Evolutionary conservation across 2,329 filamentous ascomycete genomes (phyloP).

Genomic region (Calonectria henricotiae): DNA sequence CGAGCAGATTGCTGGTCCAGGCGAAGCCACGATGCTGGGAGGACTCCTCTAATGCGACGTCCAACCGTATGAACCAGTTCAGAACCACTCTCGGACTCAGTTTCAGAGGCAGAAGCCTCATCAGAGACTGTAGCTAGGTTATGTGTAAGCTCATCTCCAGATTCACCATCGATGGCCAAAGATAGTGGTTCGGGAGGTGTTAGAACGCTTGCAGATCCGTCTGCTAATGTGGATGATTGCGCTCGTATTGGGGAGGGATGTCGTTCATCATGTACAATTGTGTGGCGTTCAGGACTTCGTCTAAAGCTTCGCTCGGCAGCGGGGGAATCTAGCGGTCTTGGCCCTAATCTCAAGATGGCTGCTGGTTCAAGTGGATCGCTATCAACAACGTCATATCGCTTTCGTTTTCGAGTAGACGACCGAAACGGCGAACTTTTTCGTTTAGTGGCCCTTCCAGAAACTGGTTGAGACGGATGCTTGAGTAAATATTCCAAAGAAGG

Average conservation of each 20-base stretch:
- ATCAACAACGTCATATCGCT: slow-evolving; percentile 53
- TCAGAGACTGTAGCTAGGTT: slow-evolving; percentile 18
- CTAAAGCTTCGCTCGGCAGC: slow-evolving; percentile 47
- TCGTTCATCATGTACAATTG: neutral
- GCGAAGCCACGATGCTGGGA: slow-evolving; percentile 79
- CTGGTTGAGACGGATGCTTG: slow-evolving; percentile 41
- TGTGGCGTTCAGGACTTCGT: slow-evolving; percentile 36
- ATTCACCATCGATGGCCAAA: slow-evolving; percentile 46
- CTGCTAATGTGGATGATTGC: slow-evolving; percentile 1
- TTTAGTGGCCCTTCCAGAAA: slow-evolving; percentile 44
- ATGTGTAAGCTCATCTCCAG: slow-evolving; percentile 47
- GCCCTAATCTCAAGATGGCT: slow-evolving; percentile 41
- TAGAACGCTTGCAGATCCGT: slow-evolving; percentile 9
- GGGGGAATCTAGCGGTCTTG: slow-evolving; percentile 43
- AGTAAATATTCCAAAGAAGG: slow-evolving; percentile 59
- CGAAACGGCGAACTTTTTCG: slow-evolving; percentile 47
- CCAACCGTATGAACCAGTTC: slow-evolving; percentile 62
- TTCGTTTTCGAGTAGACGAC: slow-evolving; percentile 54
- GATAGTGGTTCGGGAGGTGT: slow-evolving; percentile 27
- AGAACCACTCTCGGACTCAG: slow-evolving; percentile 60
- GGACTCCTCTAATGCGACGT: slow-evolving; percentile 72
- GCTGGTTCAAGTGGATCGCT: slow-evolving; percentile 55
- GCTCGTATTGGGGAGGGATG: neutral
- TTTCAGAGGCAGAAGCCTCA: slow-evolving; percentile 47
- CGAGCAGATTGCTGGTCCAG: slow-evolving; percentile 67